Conservation (phyloP, 192 early-diverging fungal species). For the Coemansia asiatica region DNA sequence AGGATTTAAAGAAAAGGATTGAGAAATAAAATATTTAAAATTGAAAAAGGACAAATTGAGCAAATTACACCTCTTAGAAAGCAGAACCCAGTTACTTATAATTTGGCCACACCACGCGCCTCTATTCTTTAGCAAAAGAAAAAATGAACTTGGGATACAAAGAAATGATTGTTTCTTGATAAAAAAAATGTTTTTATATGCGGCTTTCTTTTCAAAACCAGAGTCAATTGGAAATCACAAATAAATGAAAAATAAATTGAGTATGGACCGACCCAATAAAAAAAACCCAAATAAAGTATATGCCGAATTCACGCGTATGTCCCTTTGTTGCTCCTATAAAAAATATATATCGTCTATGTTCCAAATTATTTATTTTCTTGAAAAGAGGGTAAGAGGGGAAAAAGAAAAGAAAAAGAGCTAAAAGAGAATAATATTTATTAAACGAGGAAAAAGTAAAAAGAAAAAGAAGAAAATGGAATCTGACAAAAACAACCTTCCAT, state of each 20-base stretch:
- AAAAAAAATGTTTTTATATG: not conserved
- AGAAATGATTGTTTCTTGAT: not conserved
- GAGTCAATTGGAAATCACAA: not conserved
- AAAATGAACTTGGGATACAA: not conserved
- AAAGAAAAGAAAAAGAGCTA: slow-evolving; percentile 5
- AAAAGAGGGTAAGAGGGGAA: slow-evolving; percentile 11
- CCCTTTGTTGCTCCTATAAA: not conserved
- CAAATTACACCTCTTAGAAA: not conserved
- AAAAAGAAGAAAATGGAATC: not conserved
- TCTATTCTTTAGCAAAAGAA: not conserved
- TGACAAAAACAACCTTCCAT: not conserved
- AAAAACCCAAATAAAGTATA: not conserved
- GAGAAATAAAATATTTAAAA: not conserved
- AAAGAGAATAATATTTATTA: not conserved
- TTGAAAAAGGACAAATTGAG: not conserved
- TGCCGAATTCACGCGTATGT: not conserved
- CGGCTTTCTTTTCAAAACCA: not conserved
- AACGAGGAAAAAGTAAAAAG: not conserved
- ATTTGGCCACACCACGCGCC: not conserved
- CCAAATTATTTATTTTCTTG: not conserved
- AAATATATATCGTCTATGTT: not conserved
- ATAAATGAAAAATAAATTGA: not conserved
- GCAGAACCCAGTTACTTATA: not conserved
- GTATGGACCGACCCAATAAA: not conserved
- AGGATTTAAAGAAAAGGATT: not conserved